Conservation (phyloP, 2,329 filamentous ascomycete species). For the Fusarium chaquense region DNA sequence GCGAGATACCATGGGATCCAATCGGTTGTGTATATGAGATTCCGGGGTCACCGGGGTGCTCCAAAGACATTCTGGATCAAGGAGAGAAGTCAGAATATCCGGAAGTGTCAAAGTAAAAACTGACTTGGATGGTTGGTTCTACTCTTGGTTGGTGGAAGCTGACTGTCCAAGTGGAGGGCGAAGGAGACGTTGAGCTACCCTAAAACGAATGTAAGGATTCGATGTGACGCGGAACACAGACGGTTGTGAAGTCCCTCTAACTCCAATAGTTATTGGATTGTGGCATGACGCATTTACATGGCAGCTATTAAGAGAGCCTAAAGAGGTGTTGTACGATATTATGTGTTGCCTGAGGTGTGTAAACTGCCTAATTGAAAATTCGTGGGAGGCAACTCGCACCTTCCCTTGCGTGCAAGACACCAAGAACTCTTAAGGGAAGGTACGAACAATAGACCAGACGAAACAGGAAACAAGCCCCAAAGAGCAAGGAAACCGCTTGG, state of each 20-base stretch:
- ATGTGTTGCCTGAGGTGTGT: conserved; percentile 18
- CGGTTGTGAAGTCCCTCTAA: neutral
- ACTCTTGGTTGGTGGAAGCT: conserved; percentile 39
- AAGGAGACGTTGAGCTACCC: conserved; percentile 22
- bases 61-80: conserved; percentile 37
- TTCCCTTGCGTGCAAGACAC: conserved; percentile 8
- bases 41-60: conserved; percentile 38
- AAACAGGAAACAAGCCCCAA: neutral
- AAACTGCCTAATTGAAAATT: neutral
- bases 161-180: conserved; percentile 21
- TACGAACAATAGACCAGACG: neutral
- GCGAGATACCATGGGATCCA: conserved; percentile 40
- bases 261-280: neutral
- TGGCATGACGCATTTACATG: neutral
- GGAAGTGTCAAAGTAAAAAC: conserved; percentile 10
- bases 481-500: neutral
- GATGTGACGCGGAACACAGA: conserved; percentile 7
- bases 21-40: conserved; percentile 45
- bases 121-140: conserved; percentile 31
- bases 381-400: neutral
- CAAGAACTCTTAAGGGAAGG: neutral
- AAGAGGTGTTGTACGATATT: neutral
- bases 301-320: neutral
- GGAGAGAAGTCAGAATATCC: conserved; percentile 23
- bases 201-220: conserved; percentile 18